Evolutionary conservation across 2,329 filamentous ascomycete species (phyloP), one percentile per base, ranked within the genome.

Genomic region (Arthrobotrys sinensis): DNA sequence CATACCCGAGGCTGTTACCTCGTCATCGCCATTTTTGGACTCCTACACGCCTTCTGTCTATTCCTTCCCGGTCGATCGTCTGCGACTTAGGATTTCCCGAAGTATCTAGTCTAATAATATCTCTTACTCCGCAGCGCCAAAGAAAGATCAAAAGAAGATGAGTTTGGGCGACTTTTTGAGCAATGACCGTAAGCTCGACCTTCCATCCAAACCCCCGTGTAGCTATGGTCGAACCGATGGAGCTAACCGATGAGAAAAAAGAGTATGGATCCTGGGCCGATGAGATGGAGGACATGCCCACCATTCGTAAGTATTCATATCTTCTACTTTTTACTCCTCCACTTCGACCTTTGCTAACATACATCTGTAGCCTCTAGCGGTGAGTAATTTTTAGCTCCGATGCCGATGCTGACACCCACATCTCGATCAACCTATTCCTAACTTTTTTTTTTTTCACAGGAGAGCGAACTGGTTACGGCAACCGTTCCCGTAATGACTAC

Each of bases 131-230:
- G 16, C 84, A 97, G 94, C 92, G 89, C 95, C 94, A 82, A 96
- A 96, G 88, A 92, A 93, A 88, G 91, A 97, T 87, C 89, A 90
- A 86, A 92, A 97, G 90, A 99, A 96, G 89, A 95, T 99, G 92
- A 93, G 93, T 88, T 91, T 98, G 85, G 93, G 93, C 88, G 93
- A 93, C 87, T 99, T 99, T 90, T 90, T 99, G 88, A 89, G 89
- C 84, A 93, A 97, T 86, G 89, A 93, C 86, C 91, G 95, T 97
- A 89, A 86, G 93, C 88, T 66, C 64, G 48, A 45, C 14, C 32
- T n/a, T 21, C 24, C 6, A 60, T 21, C 8, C 8, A 11, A 45
- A 21, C 5, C n/a, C 24, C 19, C 14, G 16, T 38, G 7, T 46
- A 4, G 12, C 40, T 16, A 14, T 28, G 4, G 45, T 28, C 0